Conservation (phyloP, 2,329 filamentous ascomycete species). For the Xylariaceae sp. region DNA sequence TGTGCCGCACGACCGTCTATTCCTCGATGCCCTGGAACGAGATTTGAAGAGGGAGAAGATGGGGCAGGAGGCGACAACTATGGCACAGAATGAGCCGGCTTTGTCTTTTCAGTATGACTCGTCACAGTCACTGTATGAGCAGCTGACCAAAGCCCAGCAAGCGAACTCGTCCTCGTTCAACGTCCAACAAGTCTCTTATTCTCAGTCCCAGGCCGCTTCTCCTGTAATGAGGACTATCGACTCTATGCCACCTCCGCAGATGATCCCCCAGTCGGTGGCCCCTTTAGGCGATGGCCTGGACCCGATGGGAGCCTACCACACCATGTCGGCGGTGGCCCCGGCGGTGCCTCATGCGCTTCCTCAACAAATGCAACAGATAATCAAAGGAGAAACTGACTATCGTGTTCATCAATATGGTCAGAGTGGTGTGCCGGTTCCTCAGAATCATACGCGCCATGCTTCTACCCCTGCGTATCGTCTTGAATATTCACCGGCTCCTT, state of each 20-base stretch:
- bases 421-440: conserved; percentile 77
- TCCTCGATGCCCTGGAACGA: conserved; percentile 93
- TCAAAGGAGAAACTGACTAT: conserved; percentile 88
- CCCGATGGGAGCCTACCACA: conserved; percentile 63
- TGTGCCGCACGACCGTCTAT: conserved; percentile 93
- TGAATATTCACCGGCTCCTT: conserved; percentile 96
- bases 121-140: conserved; percentile 97
- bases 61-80: conserved; percentile 91
- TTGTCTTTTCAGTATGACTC: conserved; percentile 99
- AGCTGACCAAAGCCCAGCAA: conserved; percentile 98
- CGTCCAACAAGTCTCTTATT: conserved; percentile 63
- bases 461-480: conserved; percentile 96
- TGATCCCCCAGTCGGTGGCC: conserved; percentile 60
- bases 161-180: conserved; percentile 96
- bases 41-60: conserved; percentile 99
- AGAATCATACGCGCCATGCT: conserved; percentile 84
- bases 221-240: conserved; percentile 88
- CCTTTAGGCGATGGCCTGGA: conserved; percentile 62
- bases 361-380: conserved; percentile 55
- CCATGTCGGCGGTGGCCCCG: conserved; percentile 65
- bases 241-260: conserved; percentile 86
- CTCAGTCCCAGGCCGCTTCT: conserved; percentile 76
- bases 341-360: conserved; percentile 62
- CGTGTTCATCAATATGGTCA: conserved; percentile 87
- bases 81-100: conserved; percentile 93